Percentiles rank a stretch among this genome's conserved stretches.
Conservation (phyloP, 345 rosid species). For the Boechera stricta region DNA sequence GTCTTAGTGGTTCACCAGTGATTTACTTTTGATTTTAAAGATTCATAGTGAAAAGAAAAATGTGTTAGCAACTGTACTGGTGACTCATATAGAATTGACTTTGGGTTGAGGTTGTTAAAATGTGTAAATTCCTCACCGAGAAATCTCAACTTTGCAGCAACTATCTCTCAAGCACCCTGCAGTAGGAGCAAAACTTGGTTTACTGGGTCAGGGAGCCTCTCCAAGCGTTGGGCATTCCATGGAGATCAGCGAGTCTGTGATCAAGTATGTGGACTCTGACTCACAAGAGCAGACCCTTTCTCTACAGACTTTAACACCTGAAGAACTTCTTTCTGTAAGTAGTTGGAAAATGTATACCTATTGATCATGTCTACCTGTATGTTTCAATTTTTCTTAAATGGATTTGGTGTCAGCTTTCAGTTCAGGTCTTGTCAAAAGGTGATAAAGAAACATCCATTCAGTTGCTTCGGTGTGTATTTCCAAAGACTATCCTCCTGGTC, state of each 20-base stretch:
- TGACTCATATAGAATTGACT: conserved; percentile 12
- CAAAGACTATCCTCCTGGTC: conserved; percentile 9
- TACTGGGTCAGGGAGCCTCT: conserved; percentile 45
- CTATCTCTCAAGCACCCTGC: conserved; percentile 65
- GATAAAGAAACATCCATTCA: conserved; percentile 58
- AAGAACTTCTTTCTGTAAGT: conserved; percentile 71
- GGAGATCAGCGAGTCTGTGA: conserved; percentile 43
- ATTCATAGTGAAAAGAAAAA: background rate
- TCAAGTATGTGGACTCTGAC: conserved; percentile 46
- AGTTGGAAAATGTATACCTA: conserved; percentile 15
- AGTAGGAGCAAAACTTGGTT: conserved; percentile 64
- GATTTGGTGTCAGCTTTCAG: conserved; percentile 68
- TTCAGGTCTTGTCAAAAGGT: conserved; percentile 59
- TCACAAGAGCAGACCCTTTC: conserved; percentile 42
- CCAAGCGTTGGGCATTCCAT: conserved; percentile 29
- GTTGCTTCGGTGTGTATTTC: conserved; percentile 58
- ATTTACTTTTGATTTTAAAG: background rate
- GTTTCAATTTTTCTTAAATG: conserved; percentile 22
- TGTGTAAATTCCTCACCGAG: conserved; percentile 9
- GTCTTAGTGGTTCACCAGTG: background rate
- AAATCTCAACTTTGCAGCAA: conserved; percentile 60
- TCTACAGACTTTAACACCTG: conserved; percentile 56
- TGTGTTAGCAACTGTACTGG: background rate
- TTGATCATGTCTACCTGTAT: conserved; percentile 21
- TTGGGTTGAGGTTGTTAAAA: background rate